Percentiles rank a stretch among this genome's conserved stretches.
Evolutionary conservation across 2,329 filamentous ascomycete genomes (phyloP).

Genomic region (Colletotrichum destructivum): DNA sequence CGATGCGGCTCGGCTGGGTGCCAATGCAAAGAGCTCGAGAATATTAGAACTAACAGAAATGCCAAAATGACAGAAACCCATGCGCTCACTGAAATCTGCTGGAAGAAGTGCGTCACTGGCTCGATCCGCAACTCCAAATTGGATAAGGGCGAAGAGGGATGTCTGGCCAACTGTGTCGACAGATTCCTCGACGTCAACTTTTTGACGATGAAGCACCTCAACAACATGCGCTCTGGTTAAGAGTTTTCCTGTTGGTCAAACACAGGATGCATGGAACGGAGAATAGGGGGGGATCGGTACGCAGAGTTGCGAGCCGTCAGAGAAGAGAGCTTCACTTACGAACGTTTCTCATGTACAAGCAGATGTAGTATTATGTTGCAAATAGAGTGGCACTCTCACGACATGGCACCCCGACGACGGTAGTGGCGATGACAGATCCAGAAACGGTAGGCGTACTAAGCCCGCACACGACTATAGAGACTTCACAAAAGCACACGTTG

Average conservation of each 20-base stretch:
- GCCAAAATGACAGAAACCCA: slow-evolving; percentile 64
- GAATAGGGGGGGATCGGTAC: too few species aligned
- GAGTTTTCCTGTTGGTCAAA: neutral
- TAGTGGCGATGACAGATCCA: too few species aligned
- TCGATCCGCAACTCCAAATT: slow-evolving; percentile 80
- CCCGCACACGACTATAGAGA: too few species aligned
- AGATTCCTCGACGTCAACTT: slow-evolving; percentile 92
- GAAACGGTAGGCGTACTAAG: neutral
- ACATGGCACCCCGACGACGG: neutral
- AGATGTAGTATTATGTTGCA: slow-evolving; percentile 18
- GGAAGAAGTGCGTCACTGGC: slow-evolving; percentile 91
- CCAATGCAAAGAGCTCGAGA: neutral
- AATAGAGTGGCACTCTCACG: slow-evolving; percentile 5
- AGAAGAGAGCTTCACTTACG: neutral
- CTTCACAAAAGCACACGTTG: neutral
- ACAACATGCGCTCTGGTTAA: slow-evolving; percentile 64
- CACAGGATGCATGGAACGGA: neutral
- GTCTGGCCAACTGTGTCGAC: slow-evolving; percentile 93
- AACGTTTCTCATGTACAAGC: slow-evolving; percentile 26
- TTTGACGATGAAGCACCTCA: slow-evolving; percentile 87
- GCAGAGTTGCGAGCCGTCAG: neutral
- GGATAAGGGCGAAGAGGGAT: slow-evolving; percentile 84
- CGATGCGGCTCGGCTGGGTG: neutral
- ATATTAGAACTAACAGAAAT: slow-evolving; percentile 21
- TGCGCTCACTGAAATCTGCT: slow-evolving; percentile 82